phyloP scores from a whole-genome alignment of 441 rosid genomes.

The Rhodomyrtus psidioides region DNA sequence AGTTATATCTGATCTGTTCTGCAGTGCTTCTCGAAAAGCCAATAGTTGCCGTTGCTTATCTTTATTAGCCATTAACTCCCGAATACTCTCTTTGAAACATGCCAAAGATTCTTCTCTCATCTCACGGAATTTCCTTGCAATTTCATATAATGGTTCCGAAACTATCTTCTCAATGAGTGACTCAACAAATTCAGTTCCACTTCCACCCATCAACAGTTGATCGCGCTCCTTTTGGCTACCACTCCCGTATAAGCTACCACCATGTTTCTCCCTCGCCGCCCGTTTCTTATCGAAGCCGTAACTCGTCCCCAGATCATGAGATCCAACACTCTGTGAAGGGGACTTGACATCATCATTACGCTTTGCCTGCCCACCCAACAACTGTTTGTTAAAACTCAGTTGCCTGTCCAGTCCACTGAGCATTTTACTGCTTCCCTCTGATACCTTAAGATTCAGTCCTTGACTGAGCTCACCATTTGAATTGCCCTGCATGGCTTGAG shows the following conservation, averaged over 20 bases:
- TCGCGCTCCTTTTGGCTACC: conserved; percentile 55
- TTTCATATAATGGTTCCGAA: conserved; percentile 62
- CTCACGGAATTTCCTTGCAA: conserved; percentile 77
- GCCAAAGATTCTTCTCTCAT: conserved; percentile 60
- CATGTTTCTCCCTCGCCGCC: conserved; percentile 40
- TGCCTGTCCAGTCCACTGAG: conserved; percentile 65
- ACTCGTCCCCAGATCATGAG: conserved; percentile 52
- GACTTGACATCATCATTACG: conserved; percentile 42
- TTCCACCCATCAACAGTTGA: conserved; percentile 33
- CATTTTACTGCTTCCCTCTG: conserved; percentile 49
- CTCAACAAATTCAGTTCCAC: conserved; percentile 62
- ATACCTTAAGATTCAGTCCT: conserved; percentile 27
- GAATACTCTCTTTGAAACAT: conserved; percentile 62
- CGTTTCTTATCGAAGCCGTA: conserved; percentile 59
- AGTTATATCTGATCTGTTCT: conserved; percentile 55
- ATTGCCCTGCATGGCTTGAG: conserved; percentile 38
- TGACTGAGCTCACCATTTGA: conserved; percentile 41
- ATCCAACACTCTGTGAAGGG: conserved; percentile 56
- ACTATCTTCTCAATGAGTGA: conserved; percentile 53
- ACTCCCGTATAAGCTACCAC: conserved; percentile 49
- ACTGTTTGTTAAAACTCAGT: conserved; percentile 53
- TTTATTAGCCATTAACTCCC: conserved; percentile 56
- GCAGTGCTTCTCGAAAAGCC: conserved; percentile 52
- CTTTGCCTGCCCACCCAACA: conserved; percentile 5
- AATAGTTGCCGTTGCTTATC: conserved; percentile 47